These are phyloP conservation scores for Trypanosoma mega DNA, from an alignment of 208 protist species.

Conservation along the genomic window DNA sequence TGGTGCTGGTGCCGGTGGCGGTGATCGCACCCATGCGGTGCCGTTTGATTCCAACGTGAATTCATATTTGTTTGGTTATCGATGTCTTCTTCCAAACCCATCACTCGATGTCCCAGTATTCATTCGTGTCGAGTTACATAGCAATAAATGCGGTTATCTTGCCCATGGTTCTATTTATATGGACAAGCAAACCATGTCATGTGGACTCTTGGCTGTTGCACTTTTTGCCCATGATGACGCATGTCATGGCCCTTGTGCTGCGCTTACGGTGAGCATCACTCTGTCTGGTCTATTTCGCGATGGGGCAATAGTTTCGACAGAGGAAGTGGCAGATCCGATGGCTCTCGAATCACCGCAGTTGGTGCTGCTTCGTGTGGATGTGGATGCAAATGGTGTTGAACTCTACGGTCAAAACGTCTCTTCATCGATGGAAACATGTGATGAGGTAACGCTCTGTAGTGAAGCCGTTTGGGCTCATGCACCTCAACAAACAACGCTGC, in stretches of 20 bases:
- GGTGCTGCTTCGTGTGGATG: neutral
- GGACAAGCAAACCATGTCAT: neutral
- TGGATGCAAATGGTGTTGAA: neutral
- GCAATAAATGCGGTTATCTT: neutral
- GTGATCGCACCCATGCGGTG: too few species aligned
- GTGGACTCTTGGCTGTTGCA: neutral
- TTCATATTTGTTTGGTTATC: too few species aligned
- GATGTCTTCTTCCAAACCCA: too few species aligned
- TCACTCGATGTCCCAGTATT: too few species aligned
- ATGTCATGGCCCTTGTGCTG: neutral
- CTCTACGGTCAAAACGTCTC: neutral
- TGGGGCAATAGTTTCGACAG: neutral
- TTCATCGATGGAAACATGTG: neutral
- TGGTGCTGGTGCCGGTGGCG: too few species aligned
- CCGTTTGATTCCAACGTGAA: too few species aligned
- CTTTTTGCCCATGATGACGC: neutral
- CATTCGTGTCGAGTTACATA: neutral
- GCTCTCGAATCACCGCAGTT: neutral
- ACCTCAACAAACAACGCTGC: neutral
- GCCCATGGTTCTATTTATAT: neutral
- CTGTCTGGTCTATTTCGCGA: neutral
- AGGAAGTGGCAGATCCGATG: neutral
- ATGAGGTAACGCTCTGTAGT: constrained; percentile 3
- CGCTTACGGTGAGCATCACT: neutral
- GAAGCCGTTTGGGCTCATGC: neutral